phyloP scores from a whole-genome alignment of 495 filamentous ascomycete genomes.

The Xylaria scruposa region DNA sequence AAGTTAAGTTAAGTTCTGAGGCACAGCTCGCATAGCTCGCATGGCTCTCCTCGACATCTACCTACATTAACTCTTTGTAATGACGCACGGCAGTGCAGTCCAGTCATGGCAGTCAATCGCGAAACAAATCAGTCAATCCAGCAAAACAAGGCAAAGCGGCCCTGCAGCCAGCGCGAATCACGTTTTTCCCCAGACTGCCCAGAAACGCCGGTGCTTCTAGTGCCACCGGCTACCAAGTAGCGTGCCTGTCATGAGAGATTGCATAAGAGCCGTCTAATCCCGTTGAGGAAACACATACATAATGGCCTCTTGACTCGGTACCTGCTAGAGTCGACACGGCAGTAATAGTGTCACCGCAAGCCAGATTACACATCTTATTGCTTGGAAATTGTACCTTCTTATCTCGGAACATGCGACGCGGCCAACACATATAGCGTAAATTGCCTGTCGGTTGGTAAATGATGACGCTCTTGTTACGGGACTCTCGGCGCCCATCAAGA shows the following conservation, averaged over 20 bases:
- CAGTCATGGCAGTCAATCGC: background rate
- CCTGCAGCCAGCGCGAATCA: slow-evolving; percentile 27
- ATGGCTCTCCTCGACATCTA: background rate
- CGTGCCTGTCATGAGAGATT: background rate
- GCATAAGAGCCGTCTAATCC: background rate
- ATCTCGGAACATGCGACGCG: slow-evolving; percentile 21
- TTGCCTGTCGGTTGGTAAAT: slow-evolving; percentile 3
- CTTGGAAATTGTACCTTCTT: slow-evolving; percentile 22
- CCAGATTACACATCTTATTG: background rate
- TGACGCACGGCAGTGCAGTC: background rate
- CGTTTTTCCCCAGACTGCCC: slow-evolving; percentile 31
- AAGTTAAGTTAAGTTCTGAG: background rate
- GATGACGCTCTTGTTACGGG: slow-evolving; percentile 8
- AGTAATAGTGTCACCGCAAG: slow-evolving; percentile 1
- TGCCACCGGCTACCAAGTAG: slow-evolving; percentile 8
- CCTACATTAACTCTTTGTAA: background rate
- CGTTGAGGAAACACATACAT: background rate
- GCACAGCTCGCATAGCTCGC: slow-evolving; percentile 5
- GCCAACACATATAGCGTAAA: background rate
- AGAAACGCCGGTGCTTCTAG: slow-evolving; percentile 23
- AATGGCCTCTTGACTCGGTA: background rate
- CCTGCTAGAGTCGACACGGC: background rate
- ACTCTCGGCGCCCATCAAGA: background rate
- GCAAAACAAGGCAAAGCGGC: slow-evolving; percentile 25
- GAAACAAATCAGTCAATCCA: background rate